Evolutionary conservation across 257 asterid genomes (phyloP), one percentile per base, ranked within the genome.

Genomic region (Fraxinus anomala): DNA sequence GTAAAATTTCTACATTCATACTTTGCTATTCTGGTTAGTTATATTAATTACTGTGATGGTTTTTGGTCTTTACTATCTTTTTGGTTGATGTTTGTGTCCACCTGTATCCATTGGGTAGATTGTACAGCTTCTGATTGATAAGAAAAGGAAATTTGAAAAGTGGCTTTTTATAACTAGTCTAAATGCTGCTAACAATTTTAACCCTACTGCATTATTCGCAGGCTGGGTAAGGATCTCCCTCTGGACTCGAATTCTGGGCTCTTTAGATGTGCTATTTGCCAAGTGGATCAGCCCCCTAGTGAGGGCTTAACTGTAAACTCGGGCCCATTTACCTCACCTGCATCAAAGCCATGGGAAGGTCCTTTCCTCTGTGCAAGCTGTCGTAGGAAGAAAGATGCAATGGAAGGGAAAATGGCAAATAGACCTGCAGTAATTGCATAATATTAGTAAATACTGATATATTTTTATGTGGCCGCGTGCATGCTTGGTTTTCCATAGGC

Each of bases 331-430:
- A 90, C 91, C 82, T 90, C 99, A 11, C 99, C 97, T n/a, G 83
- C 97, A 31, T 89, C 97, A 76, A 92, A 87, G 83, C 98, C 98
- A 33, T 92, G 99, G 97, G 97, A 92, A 85, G 99, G 99, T 70
- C 99, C 99, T 65, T 91, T 95, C 87, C 96, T 95, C 65, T 95
- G 99, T 71, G 89, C 96, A 73, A 93, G 79, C 78, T 95, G 99
- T 83, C 91, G 96, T 21, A 87, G 85, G 80, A 94, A 94, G 93
- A 94, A 92, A 88, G 98, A 94, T 5, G 97, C 98, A 51, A 94
- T 94, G 98, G 98, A 94, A 87, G 98, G 98, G 37, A 94, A 90
- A 82, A 92, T 76, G 83, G 82, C 95, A 30, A 86, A 80, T 76
- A 82, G 77, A 81, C 84, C 92, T 31, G 77, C 87, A 80, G 71